Evolutionary conservation across 2,329 filamentous ascomycete genomes (phyloP), one percentile per base, ranked within the genome.

Genomic region (Aspergillus pseudoglaucus): DNA sequence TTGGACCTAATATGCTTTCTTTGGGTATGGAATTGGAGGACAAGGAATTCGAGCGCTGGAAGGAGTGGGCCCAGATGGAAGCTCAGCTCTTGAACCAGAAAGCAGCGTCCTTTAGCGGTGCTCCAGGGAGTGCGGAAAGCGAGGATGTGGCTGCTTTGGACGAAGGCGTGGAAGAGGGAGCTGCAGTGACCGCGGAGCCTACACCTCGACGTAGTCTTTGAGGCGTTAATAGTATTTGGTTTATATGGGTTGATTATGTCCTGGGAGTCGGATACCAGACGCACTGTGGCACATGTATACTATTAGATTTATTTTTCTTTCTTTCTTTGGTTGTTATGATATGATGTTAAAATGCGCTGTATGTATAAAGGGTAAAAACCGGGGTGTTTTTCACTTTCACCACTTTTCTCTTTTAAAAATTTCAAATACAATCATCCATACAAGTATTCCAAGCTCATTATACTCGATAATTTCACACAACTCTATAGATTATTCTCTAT

Each of bases 11-110:
- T 38, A 78, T 80, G 50, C 66, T 90, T 45, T 84, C 95, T 51
- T 75, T 95, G 48, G 83, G 88, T 55, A 87, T 93, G 82, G 75
- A 84, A 53, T 76, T 95, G 46, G 93, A 98, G 71, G 83, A 94
- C 70, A 71, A 78, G 58, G 76, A 82, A 51, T 95, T 83, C 67
- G 88, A 96, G 69, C 74, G 76, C 53, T 98, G 93, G 93, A 91
- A 90, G 77, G 62, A 62, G 22, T 95, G 89, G 87, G 89, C 90
- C 7, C 65, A 68, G 50, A 65, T 73, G 54, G 72, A 82, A 63
- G 72, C 76, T 33, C 71, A 75, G 33, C 56, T 74, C 4, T 59
- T 73, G 53, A 72, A 75, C 50, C 73, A 78, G 51, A 67, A 69
- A 50, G 60, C 66, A 17, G 76, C 75, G 14, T 67, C 70, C n/a